phyloP scores from a whole-genome alignment of 495 filamentous ascomycete species.

The Podospora australis region DNA sequence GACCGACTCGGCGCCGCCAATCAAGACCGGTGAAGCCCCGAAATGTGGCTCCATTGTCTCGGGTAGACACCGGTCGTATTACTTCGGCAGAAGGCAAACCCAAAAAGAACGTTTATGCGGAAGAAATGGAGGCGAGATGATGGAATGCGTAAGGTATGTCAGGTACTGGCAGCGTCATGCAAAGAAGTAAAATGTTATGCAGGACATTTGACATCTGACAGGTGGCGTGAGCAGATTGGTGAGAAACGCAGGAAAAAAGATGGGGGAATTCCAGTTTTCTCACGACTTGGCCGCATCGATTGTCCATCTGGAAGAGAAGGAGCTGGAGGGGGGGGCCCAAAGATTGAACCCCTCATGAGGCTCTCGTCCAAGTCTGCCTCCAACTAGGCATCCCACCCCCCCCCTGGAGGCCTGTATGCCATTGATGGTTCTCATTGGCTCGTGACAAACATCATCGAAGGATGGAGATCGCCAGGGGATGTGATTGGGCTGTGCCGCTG shows the following conservation, averaged over 20 bases:
- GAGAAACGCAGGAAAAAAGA: neutral
- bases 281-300: neutral
- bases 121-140: neutral
- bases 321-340: too few species aligned
- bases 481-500: constrained; percentile 1
- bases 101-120: neutral
- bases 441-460: neutral
- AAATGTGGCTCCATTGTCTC: neutral
- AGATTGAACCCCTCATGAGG: neutral
- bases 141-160: neutral
- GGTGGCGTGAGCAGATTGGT: neutral
- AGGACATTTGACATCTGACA: neutral
- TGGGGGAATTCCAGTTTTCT: neutral
- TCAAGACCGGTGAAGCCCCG: neutral
- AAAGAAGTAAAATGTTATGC: too few species aligned
- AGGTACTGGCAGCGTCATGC: neutral
- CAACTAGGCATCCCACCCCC: neutral
- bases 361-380: neutral
- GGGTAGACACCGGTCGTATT: neutral
- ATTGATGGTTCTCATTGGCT: neutral
- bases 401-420: neutral
- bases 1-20: neutral
- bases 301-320: too few species aligned
- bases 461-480: neutral
- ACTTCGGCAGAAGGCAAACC: too few species aligned